Base-by-base conservation (phyloP, 1,139 yeast species). In the Candida anutae region DNA sequence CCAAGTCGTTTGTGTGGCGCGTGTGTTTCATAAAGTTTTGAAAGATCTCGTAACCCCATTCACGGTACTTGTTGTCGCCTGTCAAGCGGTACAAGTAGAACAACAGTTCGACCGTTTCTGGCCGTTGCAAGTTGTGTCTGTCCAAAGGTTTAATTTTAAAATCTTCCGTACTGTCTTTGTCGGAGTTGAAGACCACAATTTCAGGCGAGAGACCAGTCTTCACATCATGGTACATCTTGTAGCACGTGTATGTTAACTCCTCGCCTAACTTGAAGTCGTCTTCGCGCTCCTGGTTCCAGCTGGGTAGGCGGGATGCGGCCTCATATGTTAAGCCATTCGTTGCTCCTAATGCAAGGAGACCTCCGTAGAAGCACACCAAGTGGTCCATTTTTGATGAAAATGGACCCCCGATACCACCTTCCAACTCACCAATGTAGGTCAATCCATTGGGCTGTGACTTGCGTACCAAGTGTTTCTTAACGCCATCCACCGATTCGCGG, bases 1-100 rank as follows among this genome's bases (percentile, higher is more conserved):
- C 81, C 17, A 69, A 70, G 4, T 55, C 53, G 24, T 65, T 63
- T 22, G 73, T 62, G n/a, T 55, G 40, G 38, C 62, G 65, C 3
- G 88, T 62, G 49, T 79, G 64, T 39, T 73, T 66, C 27, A 73
- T 62, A 46, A 87, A 87, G 32, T 73, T 73, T 45, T 77, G 60
- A 56, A 87, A 83, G 24, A 88, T 84, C 45, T 82, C 81, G 70
- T 82, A 83, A 8, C 96, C 96, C 87, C 94, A 87, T 43, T 78
- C 69, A 40, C 96, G 73, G 52, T 87, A 88, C 45, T 79, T 80
- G 18, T 69, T 72, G 46, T 88, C 93, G 16, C 80, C 78, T 1
- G 95, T 84, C 39, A 87, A 62, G 42, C 93, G 72, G 60, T 79
- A 88, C 39, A 88, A 58, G 42, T 82, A 69, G 62, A 81, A 87